Base-by-base conservation (phyloP, 495 filamentous ascomycete species). In the Annulohypoxylon bovei region DNA sequence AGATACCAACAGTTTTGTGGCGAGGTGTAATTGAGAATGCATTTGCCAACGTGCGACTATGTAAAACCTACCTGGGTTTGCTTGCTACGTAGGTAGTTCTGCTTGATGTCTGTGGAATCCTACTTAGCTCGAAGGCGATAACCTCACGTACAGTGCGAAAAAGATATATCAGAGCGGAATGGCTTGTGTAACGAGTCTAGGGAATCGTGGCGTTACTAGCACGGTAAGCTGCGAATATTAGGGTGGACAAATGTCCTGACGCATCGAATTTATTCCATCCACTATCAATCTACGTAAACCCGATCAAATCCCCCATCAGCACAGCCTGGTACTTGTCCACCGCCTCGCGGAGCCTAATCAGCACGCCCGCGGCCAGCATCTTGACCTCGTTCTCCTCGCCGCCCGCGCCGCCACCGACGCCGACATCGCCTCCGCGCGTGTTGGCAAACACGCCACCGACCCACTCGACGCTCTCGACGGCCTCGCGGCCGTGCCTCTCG, bases 301-400 rank as follows among this genome's bases (percentile, higher is more conserved):
- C 86, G 62, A 88, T 82, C 78, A 90, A 74, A 67, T 88, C 84
- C 27, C 89, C 89, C 70, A 88, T 79, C 69, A 92, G 53, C 42
- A 88, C 74, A 76, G 88, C 84, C 80, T 93, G 90, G 77, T 91
- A 95, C 78, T 89, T 90, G 76, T 97, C 92, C 42, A 94, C 88
- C 32, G 91, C 87, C 79, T 97, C 94, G 37, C 87, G 86, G 59
- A 91, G 79, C 71, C 89, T 90, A 20, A 97, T 87, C 79, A 98
- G 80, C 44, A 97, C 88, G 0, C 91, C 94, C 1, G 95, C 95
- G 25, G 94, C 91, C 70, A 99, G 68, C 82, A 87, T 87, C 76
- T 87, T 86, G 14, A 88, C 83, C 73, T 84, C 85, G 67, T 88
- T 85, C 73, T 93, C 87, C 76, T 87, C 86, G 18, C 83, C 79